These are phyloP conservation scores for Ceratonia siliqua DNA, from an alignment of 306 rosid genomes.

Conservation along the genomic window DNA sequence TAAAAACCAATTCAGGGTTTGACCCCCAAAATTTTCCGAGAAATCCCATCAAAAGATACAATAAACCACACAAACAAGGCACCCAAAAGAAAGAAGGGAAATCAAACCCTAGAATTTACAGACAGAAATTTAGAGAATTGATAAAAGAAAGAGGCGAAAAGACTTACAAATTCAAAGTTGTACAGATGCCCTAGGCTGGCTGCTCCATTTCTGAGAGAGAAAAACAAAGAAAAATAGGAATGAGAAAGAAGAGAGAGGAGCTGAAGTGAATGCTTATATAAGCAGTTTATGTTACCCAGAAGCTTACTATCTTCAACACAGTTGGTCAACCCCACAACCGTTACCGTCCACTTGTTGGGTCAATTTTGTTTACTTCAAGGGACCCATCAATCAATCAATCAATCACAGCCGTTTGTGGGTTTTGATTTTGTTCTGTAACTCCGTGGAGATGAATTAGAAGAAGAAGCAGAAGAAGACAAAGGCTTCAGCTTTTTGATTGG, in stretches of 20 bases:
- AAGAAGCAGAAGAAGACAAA: not conserved
- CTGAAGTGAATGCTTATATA: conserved; percentile 25
- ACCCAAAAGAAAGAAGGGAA: not conserved
- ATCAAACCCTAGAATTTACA: conserved; percentile 24
- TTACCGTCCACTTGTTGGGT: conserved; percentile 34
- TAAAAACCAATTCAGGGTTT: not conserved
- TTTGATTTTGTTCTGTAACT: not conserved
- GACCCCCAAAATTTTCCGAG: not conserved
- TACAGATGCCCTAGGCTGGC: conserved; percentile 27
- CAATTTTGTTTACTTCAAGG: not conserved
- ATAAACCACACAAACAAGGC: not conserved
- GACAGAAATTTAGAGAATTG: not conserved
- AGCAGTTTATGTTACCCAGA: conserved; percentile 17
- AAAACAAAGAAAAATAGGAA: not conserved
- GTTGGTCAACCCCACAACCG: conserved; percentile 46
- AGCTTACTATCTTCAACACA: not conserved
- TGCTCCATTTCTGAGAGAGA: conserved; percentile 34
- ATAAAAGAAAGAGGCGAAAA: conserved; percentile 15
- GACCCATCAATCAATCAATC: conserved; percentile 16
- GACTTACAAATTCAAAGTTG: conserved; percentile 44
- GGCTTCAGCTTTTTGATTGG: not conserved
- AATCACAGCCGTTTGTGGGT: conserved; percentile 24
- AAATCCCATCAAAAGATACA: conserved; percentile 1
- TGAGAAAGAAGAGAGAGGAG: not conserved
- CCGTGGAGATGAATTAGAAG: not conserved